These are phyloP conservation scores for Trypanosoma conorhini DNA, from an alignment of 208 protist genomes.

Conservation along the genomic window DNA sequence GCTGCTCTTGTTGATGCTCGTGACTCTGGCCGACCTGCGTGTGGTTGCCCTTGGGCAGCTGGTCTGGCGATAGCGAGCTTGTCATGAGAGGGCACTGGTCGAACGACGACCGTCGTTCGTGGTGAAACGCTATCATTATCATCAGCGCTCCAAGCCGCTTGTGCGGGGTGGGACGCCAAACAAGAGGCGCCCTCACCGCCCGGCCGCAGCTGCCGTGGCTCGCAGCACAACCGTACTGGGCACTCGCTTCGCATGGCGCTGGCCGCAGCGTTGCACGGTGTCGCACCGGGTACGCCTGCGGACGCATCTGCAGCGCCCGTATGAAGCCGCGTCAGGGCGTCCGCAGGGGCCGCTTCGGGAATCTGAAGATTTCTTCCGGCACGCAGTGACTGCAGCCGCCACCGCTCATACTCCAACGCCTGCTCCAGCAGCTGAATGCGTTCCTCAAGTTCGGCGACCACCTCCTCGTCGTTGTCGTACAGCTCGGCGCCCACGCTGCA, in stretches of 20 bases:
- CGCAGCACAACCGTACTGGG: too few species aligned
- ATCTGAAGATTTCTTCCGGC: neutral
- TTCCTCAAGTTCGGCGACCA: neutral
- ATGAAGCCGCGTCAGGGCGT: neutral
- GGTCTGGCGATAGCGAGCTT: neutral
- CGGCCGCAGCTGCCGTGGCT: too few species aligned
- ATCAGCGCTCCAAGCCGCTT: too few species aligned
- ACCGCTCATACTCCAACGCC: constrained; percentile 6
- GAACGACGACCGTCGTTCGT: neutral
- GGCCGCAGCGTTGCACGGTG: too few species aligned
- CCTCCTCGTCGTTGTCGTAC: neutral
- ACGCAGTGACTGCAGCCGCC: neutral
- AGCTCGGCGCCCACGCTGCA: too few species aligned
- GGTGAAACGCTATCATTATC: too few species aligned
- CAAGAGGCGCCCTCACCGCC: too few species aligned
- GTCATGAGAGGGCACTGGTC: too few species aligned
- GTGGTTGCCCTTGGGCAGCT: neutral
- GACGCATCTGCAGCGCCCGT: too few species aligned
- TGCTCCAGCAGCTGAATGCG: constrained; percentile 13
- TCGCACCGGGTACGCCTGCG: too few species aligned
- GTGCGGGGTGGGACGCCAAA: too few species aligned
- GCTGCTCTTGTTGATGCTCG: neutral
- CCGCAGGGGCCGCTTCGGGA: neutral
- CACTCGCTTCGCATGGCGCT: too few species aligned
- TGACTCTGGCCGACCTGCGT: neutral